Evolutionary conservation across 148 eudicot genomes (phyloP).

Genomic region (Vaccinium darrowii): DNA sequence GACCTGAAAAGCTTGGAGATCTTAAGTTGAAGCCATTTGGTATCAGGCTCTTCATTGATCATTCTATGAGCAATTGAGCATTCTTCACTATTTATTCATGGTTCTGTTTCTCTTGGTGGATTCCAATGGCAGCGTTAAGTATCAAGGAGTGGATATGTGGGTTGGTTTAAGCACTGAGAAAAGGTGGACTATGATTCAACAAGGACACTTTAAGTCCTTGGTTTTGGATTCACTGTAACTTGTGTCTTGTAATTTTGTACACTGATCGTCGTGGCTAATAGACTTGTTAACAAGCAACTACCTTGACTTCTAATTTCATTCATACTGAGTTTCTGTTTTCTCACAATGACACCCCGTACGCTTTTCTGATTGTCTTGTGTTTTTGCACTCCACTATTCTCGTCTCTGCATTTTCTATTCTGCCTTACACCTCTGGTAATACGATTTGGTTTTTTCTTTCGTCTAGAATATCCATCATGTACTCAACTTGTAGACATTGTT

Average conservation of each 20-base stretch:
- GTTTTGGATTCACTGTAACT: neutral
- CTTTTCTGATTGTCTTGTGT: neutral
- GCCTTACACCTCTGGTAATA: neutral
- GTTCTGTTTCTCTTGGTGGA: neutral
- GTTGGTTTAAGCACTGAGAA: neutral
- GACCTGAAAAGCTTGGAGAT: neutral
- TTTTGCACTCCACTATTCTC: neutral
- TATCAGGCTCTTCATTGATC: no score
- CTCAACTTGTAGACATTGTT: neutral
- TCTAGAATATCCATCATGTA: neutral
- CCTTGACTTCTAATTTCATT: neutral
- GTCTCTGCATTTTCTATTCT: neutral
- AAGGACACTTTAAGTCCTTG: neutral
- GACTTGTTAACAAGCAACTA: neutral
- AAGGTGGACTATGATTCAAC: neutral
- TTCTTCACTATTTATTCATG: neutral
- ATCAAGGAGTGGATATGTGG: neutral
- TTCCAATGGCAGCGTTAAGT: neutral
- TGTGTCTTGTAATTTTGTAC: neutral
- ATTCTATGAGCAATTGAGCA: neutral
- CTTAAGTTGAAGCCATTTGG: neutral
- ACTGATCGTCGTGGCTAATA: neutral
- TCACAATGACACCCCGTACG: neutral
- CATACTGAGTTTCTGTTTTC: slow-evolving; percentile 4
- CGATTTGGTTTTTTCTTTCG: neutral